These are phyloP conservation scores for Platanthera guangdongensis DNA, from an alignment of 106 monocot species.

Conservation along the genomic window DNA sequence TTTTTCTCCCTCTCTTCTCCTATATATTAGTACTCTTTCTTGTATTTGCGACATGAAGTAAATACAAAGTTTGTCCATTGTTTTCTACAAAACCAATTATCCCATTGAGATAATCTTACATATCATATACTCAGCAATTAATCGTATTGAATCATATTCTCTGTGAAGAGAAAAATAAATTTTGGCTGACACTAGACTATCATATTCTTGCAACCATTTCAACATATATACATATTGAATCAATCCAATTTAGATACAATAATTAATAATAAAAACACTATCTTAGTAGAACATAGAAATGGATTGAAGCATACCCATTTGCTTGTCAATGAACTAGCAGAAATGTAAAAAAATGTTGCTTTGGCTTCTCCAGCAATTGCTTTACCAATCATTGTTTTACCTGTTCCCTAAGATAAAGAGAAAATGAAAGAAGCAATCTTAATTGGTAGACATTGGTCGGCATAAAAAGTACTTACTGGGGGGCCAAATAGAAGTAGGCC, in stretches of 20 bases:
- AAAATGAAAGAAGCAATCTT: constrained; percentile 6
- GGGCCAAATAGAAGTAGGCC: constrained; percentile 94
- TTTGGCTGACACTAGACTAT: background rate
- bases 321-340: constrained; percentile 95
- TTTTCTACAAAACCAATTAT: background rate
- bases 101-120: background rate
- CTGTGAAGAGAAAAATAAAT: background rate
- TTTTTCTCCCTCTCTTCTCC: too few species aligned
- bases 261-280: background rate
- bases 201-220: background rate
- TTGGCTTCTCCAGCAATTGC: constrained; percentile 99
- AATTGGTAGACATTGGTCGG: background rate
- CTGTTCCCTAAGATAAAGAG: constrained; percentile 63
- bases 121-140: background rate
- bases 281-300: background rate
- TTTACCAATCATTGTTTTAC: constrained; percentile 98
- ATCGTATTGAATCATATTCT: background rate
- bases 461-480: constrained; percentile 51
- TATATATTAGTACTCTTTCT: too few species aligned
- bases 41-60: too few species aligned
- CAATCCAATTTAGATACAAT: background rate
- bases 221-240: background rate
- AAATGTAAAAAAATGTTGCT: constrained; percentile 98
- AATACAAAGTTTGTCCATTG: too few species aligned
- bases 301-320: constrained; percentile 65